These are phyloP conservation scores for Rutstroemia sp. DNA, from an alignment of 2,329 filamentous ascomycete genomes.

Conservation along the genomic window DNA sequence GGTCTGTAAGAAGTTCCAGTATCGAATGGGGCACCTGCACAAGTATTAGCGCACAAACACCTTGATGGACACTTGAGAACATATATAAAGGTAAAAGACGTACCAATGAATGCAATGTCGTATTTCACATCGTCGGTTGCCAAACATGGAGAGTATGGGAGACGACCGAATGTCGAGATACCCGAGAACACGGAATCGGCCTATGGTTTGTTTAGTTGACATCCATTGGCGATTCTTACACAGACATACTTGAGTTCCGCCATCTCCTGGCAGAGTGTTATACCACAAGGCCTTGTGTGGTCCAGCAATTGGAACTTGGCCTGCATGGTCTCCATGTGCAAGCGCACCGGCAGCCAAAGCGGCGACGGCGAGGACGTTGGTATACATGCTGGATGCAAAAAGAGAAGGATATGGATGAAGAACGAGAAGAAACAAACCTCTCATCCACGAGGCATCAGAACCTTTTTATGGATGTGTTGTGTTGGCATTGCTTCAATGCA, in stretches of 20 bases:
- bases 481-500: slow-evolving; percentile 1
- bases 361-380: slow-evolving; percentile 20
- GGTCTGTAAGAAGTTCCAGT: slow-evolving; percentile 81
- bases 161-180: slow-evolving; percentile 76
- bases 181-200: slow-evolving; percentile 85
- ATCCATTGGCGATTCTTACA: slow-evolving; percentile 1
- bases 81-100: slow-evolving; percentile 16
- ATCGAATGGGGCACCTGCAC: slow-evolving; percentile 69
- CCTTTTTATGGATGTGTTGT: slow-evolving; percentile 1
- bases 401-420: background rate
- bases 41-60: background rate
- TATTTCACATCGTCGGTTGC: slow-evolving; percentile 62
- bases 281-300: slow-evolving; percentile 76
- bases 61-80: slow-evolving; percentile 3
- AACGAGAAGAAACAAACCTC: background rate
- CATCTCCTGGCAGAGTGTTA: slow-evolving; percentile 73
- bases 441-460: background rate
- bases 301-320: slow-evolving; percentile 37
- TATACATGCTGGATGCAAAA: slow-evolving; percentile 20
- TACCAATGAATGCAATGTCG: slow-evolving; percentile 80
- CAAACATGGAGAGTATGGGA: slow-evolving; percentile 72
- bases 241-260: slow-evolving; percentile 63
- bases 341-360: slow-evolving; percentile 54
- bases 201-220: slow-evolving; percentile 34
- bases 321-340: slow-evolving; percentile 88